These are phyloP conservation scores for Apiosordaria backusii DNA, from an alignment of 495 filamentous ascomycete genomes.

Conservation along the genomic window DNA sequence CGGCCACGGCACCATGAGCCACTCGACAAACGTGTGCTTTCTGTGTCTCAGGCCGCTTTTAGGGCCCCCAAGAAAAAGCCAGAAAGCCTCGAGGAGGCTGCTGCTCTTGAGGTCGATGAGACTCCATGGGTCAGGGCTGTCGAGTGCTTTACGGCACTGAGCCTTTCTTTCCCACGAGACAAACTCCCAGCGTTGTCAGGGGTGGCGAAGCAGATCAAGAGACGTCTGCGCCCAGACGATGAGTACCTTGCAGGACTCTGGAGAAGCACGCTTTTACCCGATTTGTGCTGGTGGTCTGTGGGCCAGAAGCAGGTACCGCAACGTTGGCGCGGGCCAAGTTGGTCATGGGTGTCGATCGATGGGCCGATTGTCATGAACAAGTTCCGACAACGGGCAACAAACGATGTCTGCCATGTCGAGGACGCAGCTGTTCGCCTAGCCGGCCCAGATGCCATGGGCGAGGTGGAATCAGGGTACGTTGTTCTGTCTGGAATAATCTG, in stretches of 20 bases:
- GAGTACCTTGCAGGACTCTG: not conserved
- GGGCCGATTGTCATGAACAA: not conserved
- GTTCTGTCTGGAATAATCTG: not conserved
- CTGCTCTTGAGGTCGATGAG: not conserved
- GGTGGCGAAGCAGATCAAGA: not conserved
- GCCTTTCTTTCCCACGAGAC: not conserved
- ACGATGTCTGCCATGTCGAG: not conserved
- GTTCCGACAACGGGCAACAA: not conserved
- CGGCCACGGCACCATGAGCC: not conserved
- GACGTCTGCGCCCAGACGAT: not conserved
- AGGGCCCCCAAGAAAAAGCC: not conserved
- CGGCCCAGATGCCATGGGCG: not conserved
- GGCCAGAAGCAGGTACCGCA: not conserved
- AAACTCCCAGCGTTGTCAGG: not conserved
- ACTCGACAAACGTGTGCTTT: not conserved
- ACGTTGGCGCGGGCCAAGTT: not conserved
- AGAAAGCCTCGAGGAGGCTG: not conserved
- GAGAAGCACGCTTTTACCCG: not conserved
- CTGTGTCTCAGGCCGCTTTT: not conserved
- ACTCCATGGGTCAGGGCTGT: not conserved
- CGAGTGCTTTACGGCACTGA: not conserved
- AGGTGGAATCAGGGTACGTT: not conserved
- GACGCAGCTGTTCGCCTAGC: not conserved
- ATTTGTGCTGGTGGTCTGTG: not conserved
- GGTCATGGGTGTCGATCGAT: constrained; percentile 1